These are phyloP conservation scores for Lactarius vividus DNA, from an alignment of 768 basidiomycete species.

Conservation along the genomic window DNA sequence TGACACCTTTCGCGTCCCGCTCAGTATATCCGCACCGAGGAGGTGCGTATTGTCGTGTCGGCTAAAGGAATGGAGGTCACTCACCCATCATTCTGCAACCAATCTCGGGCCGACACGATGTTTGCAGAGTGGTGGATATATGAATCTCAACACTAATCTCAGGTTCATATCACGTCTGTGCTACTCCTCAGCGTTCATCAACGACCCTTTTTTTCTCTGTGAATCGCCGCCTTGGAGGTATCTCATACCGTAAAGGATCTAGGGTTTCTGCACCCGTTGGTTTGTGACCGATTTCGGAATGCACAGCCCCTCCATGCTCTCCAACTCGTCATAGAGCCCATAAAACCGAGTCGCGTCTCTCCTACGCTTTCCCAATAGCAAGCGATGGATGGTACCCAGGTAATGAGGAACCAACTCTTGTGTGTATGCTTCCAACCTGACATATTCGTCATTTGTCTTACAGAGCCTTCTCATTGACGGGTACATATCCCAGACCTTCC, in stretches of 20 bases:
- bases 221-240: background rate
- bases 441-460: background rate
- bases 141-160: slow-evolving; percentile 35
- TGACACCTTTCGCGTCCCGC: background rate
- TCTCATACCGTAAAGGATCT: background rate
- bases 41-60: background rate
- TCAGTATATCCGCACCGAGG: background rate
- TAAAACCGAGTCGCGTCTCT: background rate
- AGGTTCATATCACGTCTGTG: background rate
- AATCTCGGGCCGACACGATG: background rate
- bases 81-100: background rate
- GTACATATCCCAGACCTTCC: slow-evolving; percentile 2
- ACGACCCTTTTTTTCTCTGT: too few relatives aligned
- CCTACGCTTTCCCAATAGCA: background rate
- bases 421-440: background rate
- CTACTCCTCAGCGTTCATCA: too few relatives aligned
- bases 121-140: slow-evolving; percentile 72
- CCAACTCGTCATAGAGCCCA: background rate
- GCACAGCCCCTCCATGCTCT: background rate
- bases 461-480: background rate
- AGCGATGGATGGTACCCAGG: background rate
- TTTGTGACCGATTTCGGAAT: background rate
- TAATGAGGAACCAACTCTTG: background rate
- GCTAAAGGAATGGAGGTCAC: background rate
- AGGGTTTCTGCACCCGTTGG: background rate